phyloP scores from a whole-genome alignment of 495 filamentous ascomycete genomes.

The Penicillium atrosanguineum region DNA sequence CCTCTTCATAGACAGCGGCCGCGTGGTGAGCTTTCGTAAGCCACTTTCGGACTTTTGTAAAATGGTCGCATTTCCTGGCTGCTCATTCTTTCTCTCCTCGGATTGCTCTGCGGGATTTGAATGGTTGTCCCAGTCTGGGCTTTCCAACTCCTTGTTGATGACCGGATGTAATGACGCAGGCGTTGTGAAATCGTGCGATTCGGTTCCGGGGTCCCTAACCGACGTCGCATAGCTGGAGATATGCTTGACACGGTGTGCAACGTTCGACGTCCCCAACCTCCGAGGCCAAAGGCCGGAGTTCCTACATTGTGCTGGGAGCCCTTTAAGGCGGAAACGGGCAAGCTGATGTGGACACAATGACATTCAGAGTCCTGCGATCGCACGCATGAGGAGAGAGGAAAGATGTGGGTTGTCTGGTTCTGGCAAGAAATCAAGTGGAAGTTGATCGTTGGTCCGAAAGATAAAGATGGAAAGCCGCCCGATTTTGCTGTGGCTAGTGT shows the following conservation, averaged over 20 bases:
- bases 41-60: not conserved
- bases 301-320: constrained; percentile 28
- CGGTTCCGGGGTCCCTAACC: not conserved
- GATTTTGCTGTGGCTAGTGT: constrained; percentile 38
- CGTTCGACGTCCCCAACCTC: constrained; percentile 9
- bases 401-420: not conserved
- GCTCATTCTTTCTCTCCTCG: not conserved
- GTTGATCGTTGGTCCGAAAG: constrained; percentile 15
- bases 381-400: constrained; percentile 21
- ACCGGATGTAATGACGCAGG: not conserved
- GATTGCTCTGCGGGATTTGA: not conserved
- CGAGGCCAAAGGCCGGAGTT: constrained; percentile 24
- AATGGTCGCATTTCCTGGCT: not conserved
- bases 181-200: not conserved
- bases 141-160: not conserved
- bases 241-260: constrained; percentile 16
- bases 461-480: constrained; percentile 20
- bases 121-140: not conserved
- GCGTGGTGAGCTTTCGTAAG: not conserved
- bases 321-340: constrained; percentile 31
- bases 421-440: not conserved
- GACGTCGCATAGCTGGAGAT: constrained; percentile 11
- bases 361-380: constrained; percentile 35
- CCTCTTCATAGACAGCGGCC: not conserved
- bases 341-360: constrained; percentile 32